Percentiles rank a stretch among this genome's conserved stretches.
Evolutionary conservation across 2,329 filamentous ascomycete genomes (phyloP).

Genomic region (Tricladium varicosporioides): DNA sequence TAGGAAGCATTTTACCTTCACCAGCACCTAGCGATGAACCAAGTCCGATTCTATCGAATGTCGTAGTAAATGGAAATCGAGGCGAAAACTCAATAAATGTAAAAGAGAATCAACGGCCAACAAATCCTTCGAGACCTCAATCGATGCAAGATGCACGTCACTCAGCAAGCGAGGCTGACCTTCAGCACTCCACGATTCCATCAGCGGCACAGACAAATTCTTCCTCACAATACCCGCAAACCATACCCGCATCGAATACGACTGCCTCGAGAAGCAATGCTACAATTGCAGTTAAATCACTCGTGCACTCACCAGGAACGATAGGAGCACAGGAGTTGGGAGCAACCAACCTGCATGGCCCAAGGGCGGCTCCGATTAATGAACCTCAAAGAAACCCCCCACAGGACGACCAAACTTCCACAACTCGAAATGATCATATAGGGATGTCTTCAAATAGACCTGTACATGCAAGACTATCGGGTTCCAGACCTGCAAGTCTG

Average conservation of each 20-base stretch:
- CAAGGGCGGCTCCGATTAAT: not conserved
- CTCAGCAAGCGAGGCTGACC: conserved; percentile 1
- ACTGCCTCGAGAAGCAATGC: not conserved
- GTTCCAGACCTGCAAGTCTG: not conserved
- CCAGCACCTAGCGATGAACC: conserved; percentile 62
- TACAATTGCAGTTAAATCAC: not conserved
- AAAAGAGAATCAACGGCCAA: conserved; percentile 4
- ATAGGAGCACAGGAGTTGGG: not conserved
- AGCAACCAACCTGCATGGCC: not conserved
- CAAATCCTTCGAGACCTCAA: not conserved
- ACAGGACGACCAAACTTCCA: not conserved
- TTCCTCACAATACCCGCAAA: not conserved
- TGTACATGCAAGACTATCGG: too few relatives aligned
- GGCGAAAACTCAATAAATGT: not conserved
- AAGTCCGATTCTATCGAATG: conserved; percentile 43
- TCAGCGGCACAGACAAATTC: not conserved
- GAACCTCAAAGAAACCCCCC: not conserved
- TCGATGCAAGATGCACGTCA: not conserved
- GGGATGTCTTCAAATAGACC: too few relatives aligned
- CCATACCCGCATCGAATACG: too few relatives aligned
- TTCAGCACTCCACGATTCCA: not conserved
- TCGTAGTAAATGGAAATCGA: conserved; percentile 3
- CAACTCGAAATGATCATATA: too few relatives aligned
- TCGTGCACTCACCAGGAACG: not conserved
- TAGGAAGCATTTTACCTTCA: conserved; percentile 51